These are phyloP conservation scores for Arabidopsis hybrid DNA, from an alignment of 441 rosid species.

Conservation along the genomic window DNA sequence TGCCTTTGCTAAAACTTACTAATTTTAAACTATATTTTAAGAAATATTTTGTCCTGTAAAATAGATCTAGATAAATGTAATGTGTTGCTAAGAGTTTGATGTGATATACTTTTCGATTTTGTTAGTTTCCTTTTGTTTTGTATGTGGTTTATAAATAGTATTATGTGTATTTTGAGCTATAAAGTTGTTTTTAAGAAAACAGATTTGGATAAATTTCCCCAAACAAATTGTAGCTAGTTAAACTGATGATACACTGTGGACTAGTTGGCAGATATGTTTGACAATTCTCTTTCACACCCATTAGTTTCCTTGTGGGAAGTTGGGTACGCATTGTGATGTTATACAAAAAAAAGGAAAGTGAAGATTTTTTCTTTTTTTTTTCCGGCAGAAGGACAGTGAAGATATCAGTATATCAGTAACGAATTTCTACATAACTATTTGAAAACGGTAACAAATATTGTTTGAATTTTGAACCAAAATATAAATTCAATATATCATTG, in stretches of 20 bases:
- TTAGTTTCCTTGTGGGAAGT: constrained; percentile 15
- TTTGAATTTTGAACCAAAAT: background rate
- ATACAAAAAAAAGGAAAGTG: background rate
- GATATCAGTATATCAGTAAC: background rate
- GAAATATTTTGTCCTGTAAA: constrained; percentile 13
- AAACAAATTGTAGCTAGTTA: constrained; percentile 1
- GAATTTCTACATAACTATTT: background rate
- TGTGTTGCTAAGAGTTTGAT: constrained; percentile 20
- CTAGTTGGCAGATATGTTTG: constrained; percentile 17
- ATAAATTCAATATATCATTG: background rate
- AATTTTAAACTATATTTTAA: background rate
- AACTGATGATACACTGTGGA: background rate
- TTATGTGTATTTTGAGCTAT: constrained; percentile 12
- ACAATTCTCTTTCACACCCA: constrained; percentile 3
- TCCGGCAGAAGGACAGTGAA: background rate
- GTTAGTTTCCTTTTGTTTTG: constrained; percentile 6
- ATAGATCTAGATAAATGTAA: constrained; percentile 20
- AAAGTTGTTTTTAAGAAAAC: background rate
- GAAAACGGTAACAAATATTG: background rate
- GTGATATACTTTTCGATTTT: constrained; percentile 30
- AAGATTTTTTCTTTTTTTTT: background rate
- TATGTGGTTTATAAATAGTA: constrained; percentile 13
- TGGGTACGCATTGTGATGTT: constrained; percentile 30
- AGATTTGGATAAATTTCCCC: background rate
- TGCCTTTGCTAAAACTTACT: constrained; percentile 54